These are phyloP conservation scores for Ophiorrhiza pumila DNA, from an alignment of 257 asterid species.

Conservation along the genomic window DNA sequence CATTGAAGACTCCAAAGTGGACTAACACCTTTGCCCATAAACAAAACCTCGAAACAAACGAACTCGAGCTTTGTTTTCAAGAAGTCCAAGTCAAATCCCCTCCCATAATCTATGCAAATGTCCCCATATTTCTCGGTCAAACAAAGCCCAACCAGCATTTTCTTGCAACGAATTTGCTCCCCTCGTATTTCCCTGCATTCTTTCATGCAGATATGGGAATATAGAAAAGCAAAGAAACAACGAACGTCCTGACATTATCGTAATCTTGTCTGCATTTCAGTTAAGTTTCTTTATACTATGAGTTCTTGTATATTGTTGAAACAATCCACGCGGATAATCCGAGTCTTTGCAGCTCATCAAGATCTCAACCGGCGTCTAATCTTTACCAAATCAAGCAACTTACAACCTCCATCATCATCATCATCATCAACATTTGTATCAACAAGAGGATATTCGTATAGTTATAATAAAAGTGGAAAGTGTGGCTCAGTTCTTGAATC, in stretches of 20 bases:
- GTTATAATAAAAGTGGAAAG: conserved; percentile 20
- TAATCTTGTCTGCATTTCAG: background rate
- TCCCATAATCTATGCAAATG: conserved; percentile 11
- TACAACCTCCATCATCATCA: conserved; percentile 10
- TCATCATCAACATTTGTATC: conserved; percentile 5
- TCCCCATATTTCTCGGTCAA: conserved; percentile 33
- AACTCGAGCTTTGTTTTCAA: conserved; percentile 8
- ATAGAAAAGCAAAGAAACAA: background rate
- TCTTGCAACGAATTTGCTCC: conserved; percentile 5
- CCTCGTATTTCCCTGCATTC: conserved; percentile 13
- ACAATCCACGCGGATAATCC: conserved; percentile 31
- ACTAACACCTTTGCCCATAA: background rate
- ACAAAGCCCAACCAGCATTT: conserved; percentile 24
- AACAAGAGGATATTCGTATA: conserved; percentile 15
- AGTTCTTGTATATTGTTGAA: conserved; percentile 49
- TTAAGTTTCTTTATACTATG: conserved; percentile 36
- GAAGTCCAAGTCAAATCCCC: conserved; percentile 27
- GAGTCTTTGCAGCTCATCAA: conserved; percentile 31
- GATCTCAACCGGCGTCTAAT: conserved; percentile 22
- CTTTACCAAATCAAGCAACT: conserved; percentile 26
- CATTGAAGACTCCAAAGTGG: no score
- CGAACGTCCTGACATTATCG: background rate
- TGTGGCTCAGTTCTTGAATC: conserved; percentile 24
- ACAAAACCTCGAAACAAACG: background rate
- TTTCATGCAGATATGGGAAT: background rate